Evolutionary conservation across 1,284 basidiomycete genomes (phyloP).

Genomic region (Rhodotorula sp.): DNA sequence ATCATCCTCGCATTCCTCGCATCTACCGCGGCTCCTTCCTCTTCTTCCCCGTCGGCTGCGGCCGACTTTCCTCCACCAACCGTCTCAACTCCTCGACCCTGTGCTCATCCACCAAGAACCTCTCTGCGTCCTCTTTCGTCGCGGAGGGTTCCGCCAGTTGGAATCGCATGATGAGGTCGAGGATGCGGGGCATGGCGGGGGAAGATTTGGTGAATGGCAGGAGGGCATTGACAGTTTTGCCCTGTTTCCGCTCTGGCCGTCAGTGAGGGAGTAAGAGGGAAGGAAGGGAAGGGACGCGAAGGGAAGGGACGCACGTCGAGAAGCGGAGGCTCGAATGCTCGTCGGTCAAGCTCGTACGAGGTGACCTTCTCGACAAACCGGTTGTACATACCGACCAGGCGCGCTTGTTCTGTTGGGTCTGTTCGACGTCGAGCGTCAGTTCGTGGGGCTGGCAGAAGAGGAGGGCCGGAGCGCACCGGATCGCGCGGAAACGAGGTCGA

Average conservation of each 20-base stretch:
- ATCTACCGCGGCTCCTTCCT: conserved; percentile 1
- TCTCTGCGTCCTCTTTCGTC: conserved; percentile 64
- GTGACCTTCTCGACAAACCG: conserved; percentile 61
- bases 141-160: conserved; percentile 71
- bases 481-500: conserved; percentile 22
- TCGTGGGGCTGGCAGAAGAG: fast-evolving
- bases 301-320: conserved; percentile 64
- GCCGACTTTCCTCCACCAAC: conserved; percentile 11
- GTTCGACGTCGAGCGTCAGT: background rate
- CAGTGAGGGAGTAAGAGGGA: background rate
- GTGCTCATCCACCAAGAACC: conserved; percentile 59
- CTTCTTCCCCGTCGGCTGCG: conserved; percentile 11
- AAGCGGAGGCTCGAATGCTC: conserved; percentile 66
- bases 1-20: no score
- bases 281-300: background rate
- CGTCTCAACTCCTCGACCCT: background rate
- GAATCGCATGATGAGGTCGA: conserved; percentile 72
- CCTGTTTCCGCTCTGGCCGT: conserved; percentile 56
- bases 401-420: background rate
- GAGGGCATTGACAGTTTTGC: conserved; percentile 65
- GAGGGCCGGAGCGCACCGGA: background rate
- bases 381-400: conserved; percentile 57
- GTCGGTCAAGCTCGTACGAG: conserved; percentile 60
- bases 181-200: conserved; percentile 63
- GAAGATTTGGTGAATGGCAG: conserved; percentile 58